Evolutionary conservation across 1,284 basidiomycete species (phyloP), one percentile per base, ranked within the genome.

Genomic region (Pseudozyma pruni): DNA sequence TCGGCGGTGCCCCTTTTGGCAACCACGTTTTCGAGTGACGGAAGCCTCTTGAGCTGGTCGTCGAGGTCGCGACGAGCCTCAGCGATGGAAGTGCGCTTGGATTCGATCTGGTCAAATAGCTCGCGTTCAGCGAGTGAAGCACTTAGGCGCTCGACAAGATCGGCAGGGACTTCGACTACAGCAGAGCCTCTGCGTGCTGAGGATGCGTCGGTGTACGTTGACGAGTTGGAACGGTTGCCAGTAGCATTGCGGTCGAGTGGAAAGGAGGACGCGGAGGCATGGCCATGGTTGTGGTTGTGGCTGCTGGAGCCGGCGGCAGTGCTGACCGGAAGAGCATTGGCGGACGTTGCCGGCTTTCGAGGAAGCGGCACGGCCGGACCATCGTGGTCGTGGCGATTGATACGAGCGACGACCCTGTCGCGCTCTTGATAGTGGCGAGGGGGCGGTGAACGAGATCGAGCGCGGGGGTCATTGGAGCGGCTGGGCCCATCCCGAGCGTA

Each of bases 381-480:
- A 23, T 63, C 60, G n/a, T 44, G 39, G 7, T 44, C 41, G 13
- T 39, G 35, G 22, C 32, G 43, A 34, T 27, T 6, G 29, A 51
- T 45, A 13, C 43, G 49, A 29, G 27, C 40, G 16, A 5, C 32
- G 22, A 32, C 8, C 22, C 8, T 33, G 32, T 33, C 32, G 32
- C 48, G 48, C 31, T 41, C 39, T 3, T 27, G 22, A 19, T 35
- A 41, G 48, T 16, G 8, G 10, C 48, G 48, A 11, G 44, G 11
- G 10, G 54, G 43, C 7, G 56, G 56, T 10, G 56, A 59, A 22
- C 44, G 43, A n/a, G 56, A 59, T n/a, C 56, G 56, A 9, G 38
- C 43, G 27, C 56, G 56, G 8, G 34, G 39, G 25, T 45, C 49
- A n/a, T 39, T 16, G n/a, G 46, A 19, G 32, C 48, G 42, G 20